phyloP scores from a whole-genome alignment of 202 grass and related monocot species.

The Carex arenaria region DNA sequence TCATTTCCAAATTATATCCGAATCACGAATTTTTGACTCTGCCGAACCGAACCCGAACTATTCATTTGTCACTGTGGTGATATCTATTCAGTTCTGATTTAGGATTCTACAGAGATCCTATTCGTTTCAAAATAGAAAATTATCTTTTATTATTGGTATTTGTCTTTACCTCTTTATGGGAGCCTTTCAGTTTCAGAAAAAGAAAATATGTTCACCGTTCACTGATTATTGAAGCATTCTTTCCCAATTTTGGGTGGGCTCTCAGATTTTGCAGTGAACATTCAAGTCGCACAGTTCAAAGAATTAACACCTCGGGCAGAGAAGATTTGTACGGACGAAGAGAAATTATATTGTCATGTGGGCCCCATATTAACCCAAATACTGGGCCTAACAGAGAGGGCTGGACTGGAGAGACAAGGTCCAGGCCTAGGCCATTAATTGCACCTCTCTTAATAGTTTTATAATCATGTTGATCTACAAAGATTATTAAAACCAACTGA shows the following conservation, averaged over 20 bases:
- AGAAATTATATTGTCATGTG: not conserved
- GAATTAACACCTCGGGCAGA: constrained; percentile 13
- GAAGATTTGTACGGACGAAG: not conserved
- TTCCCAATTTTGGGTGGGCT: not conserved
- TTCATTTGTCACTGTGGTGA: too few relatives aligned
- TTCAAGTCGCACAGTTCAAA: constrained; percentile 11
- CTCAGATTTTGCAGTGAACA: constrained; percentile 11
- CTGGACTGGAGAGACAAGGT: not conserved
- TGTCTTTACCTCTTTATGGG: not conserved
- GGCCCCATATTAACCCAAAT: not conserved
- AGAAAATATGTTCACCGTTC: not conserved
- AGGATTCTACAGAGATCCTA: not conserved
- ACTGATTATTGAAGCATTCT: not conserved
- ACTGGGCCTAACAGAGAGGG: not conserved
- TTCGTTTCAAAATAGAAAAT: not conserved
- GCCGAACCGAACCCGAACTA: too few relatives aligned
- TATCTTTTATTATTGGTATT: not conserved
- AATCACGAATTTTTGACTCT: too few relatives aligned
- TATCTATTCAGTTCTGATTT: not conserved
- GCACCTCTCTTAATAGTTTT: not conserved
- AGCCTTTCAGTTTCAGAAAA: not conserved
- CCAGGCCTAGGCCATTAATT: not conserved
- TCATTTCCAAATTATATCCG: too few relatives aligned
- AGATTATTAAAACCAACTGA: not conserved
- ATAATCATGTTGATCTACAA: not conserved